These are phyloP conservation scores for Eucalyptus melliodora DNA, from an alignment of 345 rosid genomes.

Conservation along the genomic window DNA sequence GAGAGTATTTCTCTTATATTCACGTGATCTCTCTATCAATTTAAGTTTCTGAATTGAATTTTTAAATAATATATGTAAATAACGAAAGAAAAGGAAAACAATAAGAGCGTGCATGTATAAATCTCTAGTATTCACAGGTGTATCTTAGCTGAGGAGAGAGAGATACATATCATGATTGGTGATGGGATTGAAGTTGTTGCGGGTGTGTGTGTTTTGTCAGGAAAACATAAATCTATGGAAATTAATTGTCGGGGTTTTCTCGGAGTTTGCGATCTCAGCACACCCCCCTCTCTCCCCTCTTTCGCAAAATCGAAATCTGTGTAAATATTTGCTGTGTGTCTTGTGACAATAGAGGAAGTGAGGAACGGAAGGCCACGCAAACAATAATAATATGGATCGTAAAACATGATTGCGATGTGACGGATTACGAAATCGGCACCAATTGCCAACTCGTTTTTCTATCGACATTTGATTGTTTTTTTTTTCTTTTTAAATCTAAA, in stretches of 20 bases:
- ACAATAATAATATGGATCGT: not conserved
- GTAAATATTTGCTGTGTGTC: not conserved
- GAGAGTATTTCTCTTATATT: too few relatives aligned
- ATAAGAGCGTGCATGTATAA: not conserved
- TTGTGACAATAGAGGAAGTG: too few relatives aligned
- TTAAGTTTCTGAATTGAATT: too few relatives aligned
- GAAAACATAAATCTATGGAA: not conserved
- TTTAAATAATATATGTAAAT: fast-evolving
- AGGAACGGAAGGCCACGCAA: not conserved
- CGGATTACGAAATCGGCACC: not conserved
- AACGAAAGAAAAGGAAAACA: not conserved
- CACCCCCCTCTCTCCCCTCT: not conserved
- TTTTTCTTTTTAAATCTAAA: not conserved
- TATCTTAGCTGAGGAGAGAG: not conserved
- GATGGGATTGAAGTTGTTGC: not conserved
- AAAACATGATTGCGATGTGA: not conserved
- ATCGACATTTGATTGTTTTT: not conserved
- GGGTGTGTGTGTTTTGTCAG: not conserved
- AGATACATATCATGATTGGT: not conserved
- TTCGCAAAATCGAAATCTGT: not conserved
- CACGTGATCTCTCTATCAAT: too few relatives aligned
- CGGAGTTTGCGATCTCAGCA: not conserved
- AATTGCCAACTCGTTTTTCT: not conserved
- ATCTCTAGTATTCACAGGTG: not conserved
- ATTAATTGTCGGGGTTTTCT: not conserved